Evolutionary conservation across 148 eudicot genomes (phyloP), one percentile per base, ranked within the genome.

Genomic region (Spergularia marina): DNA sequence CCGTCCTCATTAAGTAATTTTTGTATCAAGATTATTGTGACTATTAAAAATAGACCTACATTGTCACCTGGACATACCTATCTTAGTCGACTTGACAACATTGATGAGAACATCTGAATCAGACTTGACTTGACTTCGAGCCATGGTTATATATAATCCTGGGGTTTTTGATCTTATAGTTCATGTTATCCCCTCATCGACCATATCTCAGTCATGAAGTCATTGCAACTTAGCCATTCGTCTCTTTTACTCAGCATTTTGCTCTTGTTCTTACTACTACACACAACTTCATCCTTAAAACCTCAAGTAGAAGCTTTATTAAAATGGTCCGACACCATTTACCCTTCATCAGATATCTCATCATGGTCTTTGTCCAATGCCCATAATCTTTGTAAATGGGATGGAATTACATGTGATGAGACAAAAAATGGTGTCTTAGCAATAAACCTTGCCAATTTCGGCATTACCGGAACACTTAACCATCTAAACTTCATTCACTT

Each of bases 401-500:
- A 55, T 54, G 83, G 83, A 40, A 54, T 81, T 21, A 30, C 30
- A 7, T 81, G 83, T 55, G 56, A 53, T 63, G 65, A 54, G 41
- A 21, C 15, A 10, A 53, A 25, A 7, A 76, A 57, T 17, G 14
- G 6, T 16, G n/a, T 77, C 54, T 20, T 39, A 9, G 74, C 36
- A 16, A 54, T 81, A 51, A 68, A 77, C 58, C 80, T 81, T 58
- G 54, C 44, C 0, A 53, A 47, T 34, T 23, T 39, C 3, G 49
- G 18, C 44, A n/a, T 81, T 49, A 61, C 10, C 25, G 81, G 81
- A 36, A 73, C 75, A 7, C 81, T 82, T 21, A 9, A 47, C 21
- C 71, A 78, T 8, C 72, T 82, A 51, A 82, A 70, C 81, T 41
- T 40, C 78, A 10, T 77, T 81, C 54, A 63, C 71, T 10, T 73